Evolutionary conservation across 148 eudicot species (phyloP).

Genomic region (Arctostaphylos glauca): DNA sequence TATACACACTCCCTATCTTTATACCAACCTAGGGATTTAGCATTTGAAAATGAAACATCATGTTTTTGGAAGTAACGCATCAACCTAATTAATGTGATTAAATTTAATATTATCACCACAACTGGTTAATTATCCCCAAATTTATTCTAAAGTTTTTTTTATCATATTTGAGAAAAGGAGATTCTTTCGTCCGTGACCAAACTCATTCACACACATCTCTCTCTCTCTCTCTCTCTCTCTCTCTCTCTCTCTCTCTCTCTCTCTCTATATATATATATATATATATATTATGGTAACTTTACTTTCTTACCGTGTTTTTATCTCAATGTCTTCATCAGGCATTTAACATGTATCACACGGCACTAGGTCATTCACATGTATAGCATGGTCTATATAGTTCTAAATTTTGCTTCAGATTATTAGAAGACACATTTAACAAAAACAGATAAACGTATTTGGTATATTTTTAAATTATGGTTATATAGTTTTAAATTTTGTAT

Average conservation of each 20-base stretch:
- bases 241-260: not conserved
- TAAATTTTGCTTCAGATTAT: too few relatives aligned
- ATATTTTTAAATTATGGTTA: too few relatives aligned
- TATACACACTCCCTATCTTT: not conserved
- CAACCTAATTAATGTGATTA: not conserved
- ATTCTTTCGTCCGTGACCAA: not conserved
- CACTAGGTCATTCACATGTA: too few relatives aligned
- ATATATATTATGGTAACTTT: too few relatives aligned
- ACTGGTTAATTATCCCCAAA: not conserved
- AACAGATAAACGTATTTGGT: not conserved
- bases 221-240: too few relatives aligned
- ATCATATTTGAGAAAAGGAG: not conserved
- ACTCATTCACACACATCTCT: not conserved
- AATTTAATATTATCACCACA: not conserved
- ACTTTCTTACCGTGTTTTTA: too few relatives aligned
- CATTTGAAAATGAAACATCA: not conserved
- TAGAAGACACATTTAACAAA: not conserved
- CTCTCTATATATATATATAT: too few relatives aligned
- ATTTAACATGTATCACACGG: not conserved
- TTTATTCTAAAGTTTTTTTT: not conserved
- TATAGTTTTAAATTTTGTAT: too few relatives aligned
- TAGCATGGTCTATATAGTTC: too few relatives aligned
- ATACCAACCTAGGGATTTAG: not conserved
- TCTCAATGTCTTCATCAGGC: not conserved
- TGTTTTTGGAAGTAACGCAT: not conserved